These are phyloP conservation scores for Kurtzmaniella quercitrusa DNA, from an alignment of 1,139 yeast species.

Conservation along the genomic window DNA sequence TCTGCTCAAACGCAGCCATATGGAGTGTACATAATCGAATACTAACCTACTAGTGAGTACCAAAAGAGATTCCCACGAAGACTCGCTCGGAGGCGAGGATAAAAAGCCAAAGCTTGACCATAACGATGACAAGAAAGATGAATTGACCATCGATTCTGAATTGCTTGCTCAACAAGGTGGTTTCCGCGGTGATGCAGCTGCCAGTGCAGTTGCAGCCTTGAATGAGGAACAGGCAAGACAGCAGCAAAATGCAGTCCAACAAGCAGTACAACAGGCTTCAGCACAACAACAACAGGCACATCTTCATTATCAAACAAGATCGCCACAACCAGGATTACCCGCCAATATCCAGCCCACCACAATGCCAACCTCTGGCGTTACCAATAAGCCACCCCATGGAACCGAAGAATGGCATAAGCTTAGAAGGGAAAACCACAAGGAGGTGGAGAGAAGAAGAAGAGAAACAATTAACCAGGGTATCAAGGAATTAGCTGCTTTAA, in stretches of 20 bases:
- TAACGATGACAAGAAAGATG: conserved; percentile 24
- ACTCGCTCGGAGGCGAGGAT: conserved; percentile 14
- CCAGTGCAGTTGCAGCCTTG: conserved; percentile 12
- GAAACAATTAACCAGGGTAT: conserved; percentile 90
- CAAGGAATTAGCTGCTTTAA: conserved; percentile 71
- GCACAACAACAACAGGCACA: conserved; percentile 9
- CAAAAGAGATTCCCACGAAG: conserved; percentile 27
- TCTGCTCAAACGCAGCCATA: no score
- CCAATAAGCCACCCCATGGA: conserved; percentile 53
- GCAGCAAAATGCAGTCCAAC: conserved; percentile 4
- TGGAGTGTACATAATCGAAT: background rate
- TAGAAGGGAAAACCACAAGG: conserved; percentile 90
- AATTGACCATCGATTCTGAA: conserved; percentile 45
- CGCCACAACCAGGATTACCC: conserved; percentile 8
- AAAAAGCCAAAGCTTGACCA: conserved; percentile 22
- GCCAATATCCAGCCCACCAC: conserved; percentile 29
- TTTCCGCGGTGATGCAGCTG: conserved; percentile 15
- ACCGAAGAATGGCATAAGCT: conserved; percentile 84
- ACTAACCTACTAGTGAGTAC: conserved; percentile 13
- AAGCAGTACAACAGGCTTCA: conserved; percentile 9
- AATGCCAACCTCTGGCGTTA: conserved; percentile 20
- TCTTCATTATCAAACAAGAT: conserved; percentile 7
- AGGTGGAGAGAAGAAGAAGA: conserved; percentile 94
- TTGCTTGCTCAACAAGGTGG: conserved; percentile 44
- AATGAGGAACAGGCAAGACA: conserved; percentile 3